These are phyloP conservation scores for Candida awuae DNA, from an alignment of 805 yeast species.

Conservation along the genomic window DNA sequence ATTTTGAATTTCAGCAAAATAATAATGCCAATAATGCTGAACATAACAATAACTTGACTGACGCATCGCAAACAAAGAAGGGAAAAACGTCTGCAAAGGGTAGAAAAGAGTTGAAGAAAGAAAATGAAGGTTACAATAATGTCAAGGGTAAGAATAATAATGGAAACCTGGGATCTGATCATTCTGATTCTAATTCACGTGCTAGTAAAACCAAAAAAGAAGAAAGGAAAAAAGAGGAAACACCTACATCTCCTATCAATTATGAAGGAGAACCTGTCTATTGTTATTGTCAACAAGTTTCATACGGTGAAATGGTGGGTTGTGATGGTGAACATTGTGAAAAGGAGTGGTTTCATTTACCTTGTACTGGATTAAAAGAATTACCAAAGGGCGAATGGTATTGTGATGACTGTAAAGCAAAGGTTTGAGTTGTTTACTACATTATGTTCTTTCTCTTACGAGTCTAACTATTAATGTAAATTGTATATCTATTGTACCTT, in stretches of 20 bases:
- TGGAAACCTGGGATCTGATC: too few relatives aligned
- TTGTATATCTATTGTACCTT: too few relatives aligned
- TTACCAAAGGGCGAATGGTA: slow-evolving; percentile 85
- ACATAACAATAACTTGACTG: background rate
- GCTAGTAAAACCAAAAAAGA: slow-evolving; percentile 10
- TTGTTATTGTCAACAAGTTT: slow-evolving; percentile 94
- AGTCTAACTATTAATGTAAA: too few relatives aligned
- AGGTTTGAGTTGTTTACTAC: slow-evolving; percentile 8
- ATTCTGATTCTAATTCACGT: slow-evolving; percentile 3
- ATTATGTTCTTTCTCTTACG: too few relatives aligned
- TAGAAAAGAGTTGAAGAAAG: slow-evolving; percentile 3
- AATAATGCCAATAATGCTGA: background rate
- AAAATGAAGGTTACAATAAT: background rate
- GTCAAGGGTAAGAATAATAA: background rate
- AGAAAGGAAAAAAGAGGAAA: slow-evolving; percentile 15
- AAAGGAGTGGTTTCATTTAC: slow-evolving; percentile 93
- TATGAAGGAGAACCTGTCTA: slow-evolving; percentile 63
- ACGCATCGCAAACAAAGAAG: background rate
- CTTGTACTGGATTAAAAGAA: slow-evolving; percentile 80
- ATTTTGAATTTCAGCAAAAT: background rate
- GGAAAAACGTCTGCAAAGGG: background rate
- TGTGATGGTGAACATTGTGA: slow-evolving; percentile 93
- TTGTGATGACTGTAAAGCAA: slow-evolving; percentile 54
- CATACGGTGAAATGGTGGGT: slow-evolving; percentile 98
- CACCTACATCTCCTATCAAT: slow-evolving; percentile 11